Conservation (phyloP, 768 basidiomycete species). For the Boletus tomentosulus region DNA sequence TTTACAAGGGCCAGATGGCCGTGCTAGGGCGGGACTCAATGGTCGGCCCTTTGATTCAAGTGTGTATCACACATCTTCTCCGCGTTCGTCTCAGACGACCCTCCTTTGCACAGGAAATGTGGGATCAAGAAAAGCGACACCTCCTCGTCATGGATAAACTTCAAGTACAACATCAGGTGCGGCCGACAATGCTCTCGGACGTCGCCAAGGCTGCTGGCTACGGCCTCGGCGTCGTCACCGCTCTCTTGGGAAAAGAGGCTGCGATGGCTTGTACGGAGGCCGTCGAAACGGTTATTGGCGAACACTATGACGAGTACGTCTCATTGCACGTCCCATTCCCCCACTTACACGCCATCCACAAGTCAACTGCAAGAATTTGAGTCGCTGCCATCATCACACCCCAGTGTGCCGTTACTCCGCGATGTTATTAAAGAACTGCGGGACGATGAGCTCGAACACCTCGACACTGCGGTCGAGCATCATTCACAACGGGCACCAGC, state of each 20-base stretch:
- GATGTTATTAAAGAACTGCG: constrained; percentile 78
- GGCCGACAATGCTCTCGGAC: constrained; percentile 81
- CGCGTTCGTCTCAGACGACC: constrained; percentile 2
- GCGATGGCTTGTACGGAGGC: constrained; percentile 99
- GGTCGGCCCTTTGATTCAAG: constrained; percentile 70
- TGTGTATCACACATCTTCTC: constrained; percentile 29
- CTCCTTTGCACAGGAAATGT: constrained; percentile 74
- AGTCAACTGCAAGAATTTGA: constrained; percentile 83
- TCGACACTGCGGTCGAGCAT: constrained; percentile 86
- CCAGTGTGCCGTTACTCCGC: constrained; percentile 71
- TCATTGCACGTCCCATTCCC: background rate
- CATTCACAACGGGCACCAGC: constrained; percentile 87
- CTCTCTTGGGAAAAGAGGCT: constrained; percentile 84
- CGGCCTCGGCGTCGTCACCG: constrained; percentile 80
- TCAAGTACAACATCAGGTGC: constrained; percentile 74
- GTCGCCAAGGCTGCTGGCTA: constrained; percentile 86
- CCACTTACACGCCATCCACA: constrained; percentile 6
- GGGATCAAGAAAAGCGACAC: constrained; percentile 94
- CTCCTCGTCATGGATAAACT: constrained; percentile 81
- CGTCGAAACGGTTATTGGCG: constrained; percentile 95
- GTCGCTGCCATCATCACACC: constrained; percentile 58
- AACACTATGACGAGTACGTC: constrained; percentile 95
- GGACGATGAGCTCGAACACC: constrained; percentile 93
- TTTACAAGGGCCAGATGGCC: constrained; percentile 84
- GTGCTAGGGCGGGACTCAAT: constrained; percentile 59